Conservation (phyloP, 306 rosid genomes). For the Cucumis sativus region DNA sequence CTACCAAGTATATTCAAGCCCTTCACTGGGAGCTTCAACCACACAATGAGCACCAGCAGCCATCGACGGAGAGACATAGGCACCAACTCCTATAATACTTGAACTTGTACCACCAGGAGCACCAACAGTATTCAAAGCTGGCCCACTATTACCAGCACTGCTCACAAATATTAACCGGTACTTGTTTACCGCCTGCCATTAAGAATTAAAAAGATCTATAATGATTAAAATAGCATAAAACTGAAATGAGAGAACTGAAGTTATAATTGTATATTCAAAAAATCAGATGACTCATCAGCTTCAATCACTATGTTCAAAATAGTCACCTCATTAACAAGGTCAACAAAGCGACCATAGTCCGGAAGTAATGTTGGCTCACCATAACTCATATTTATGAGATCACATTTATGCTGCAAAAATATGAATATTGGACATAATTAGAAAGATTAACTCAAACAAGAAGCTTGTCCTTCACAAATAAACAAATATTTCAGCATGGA, state of each 20-base stretch:
- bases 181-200: constrained; percentile 71
- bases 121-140: constrained; percentile 93
- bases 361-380: constrained; percentile 88
- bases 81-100: constrained; percentile 89
- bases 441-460: background rate
- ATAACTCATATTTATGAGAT: constrained; percentile 93
- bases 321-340: constrained; percentile 75
- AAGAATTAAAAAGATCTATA: constrained; percentile 14
- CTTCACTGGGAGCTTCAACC: constrained; percentile 84
- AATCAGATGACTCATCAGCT: background rate
- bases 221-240: constrained; percentile 16
- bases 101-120: constrained; percentile 99
- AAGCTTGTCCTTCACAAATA: constrained; percentile 1
- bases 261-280: background rate
- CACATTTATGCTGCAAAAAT: constrained; percentile 82
- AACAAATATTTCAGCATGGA: background rate
- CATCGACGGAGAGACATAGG: constrained; percentile 95
- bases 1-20: constrained; percentile 97
- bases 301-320: constrained; percentile 14
- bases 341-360: constrained; percentile 97
- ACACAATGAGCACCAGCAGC: constrained; percentile 97
- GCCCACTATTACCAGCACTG: constrained; percentile 98
- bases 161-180: constrained; percentile 77
- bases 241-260: background rate
- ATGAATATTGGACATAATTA: constrained; percentile 8